Evolutionary conservation across 768 basidiomycete genomes (phyloP), one percentile per base, ranked within the genome.

Genomic region (Kwoniella sp.): DNA sequence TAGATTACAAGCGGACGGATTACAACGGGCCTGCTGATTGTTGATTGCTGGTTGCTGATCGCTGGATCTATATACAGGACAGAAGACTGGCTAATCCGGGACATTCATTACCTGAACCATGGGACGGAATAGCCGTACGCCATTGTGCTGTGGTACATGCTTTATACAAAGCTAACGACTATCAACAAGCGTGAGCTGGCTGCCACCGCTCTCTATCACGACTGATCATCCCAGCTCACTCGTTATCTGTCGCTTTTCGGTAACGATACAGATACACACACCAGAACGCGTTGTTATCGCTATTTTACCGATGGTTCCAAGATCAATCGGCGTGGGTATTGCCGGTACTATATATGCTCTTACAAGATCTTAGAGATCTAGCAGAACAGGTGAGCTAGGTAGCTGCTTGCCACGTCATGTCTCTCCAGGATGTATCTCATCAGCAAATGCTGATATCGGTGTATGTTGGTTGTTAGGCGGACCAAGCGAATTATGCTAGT

Each of bases 241-340:
- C 21, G 19, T 25, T 25, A 25, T 24, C 8, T 13, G 25, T 52
- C 51, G 19, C 29, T n/a, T n/a, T n/a, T n/a, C n/a, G n/a, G n/a
- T n/a, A n/a, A n/a, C n/a, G n/a, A n/a, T n/a, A n/a, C 30, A 79
- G 78, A 33, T 78, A 77, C 55, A 65, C 69, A 22, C 76, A 74
- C 36, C 75, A 77, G 56, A 62, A 59, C 22, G 59, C 70, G 6
- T 49, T 55, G 24, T 17, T 40, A 55, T 91, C 90, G 15, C 78
- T 86, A 2, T 92, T 92, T 80, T 85, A 88, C 55, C 85, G 88
- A 30, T 93, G 86, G 81, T 88, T 94, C 65, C 83, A 84, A n/a
- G 85, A 85, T 62, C 89, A 90, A 74, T 87, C 87, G 24, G 88
- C 91, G 1, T 97, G 93, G 93, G 88, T 89, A 27, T 80, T 97